Base-by-base conservation (phyloP, 2,329 filamentous ascomycete species). In the Tolypocladium tropicale region DNA sequence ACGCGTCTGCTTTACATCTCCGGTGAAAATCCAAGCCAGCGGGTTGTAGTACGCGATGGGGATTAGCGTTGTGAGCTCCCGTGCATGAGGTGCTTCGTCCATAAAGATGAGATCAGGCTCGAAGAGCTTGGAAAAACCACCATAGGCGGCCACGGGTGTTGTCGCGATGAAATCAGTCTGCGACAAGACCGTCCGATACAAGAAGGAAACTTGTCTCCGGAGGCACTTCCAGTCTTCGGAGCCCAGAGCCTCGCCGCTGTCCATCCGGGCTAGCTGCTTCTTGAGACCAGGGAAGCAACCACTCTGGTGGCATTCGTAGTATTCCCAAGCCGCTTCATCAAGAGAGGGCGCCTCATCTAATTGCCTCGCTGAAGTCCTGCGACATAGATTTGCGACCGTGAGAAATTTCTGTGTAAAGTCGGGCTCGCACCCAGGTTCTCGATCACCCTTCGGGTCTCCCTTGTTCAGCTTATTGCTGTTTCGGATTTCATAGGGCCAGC, bases 41-140 rank as follows among this genome's bases (percentile, higher is more conserved):
- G 76, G 75, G 2, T 68, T 66, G 51, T 72, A 77, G 32, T 70
- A 73, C 0, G 75, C 74, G 23, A 78, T 63, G 0, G 76, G 67
- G 1, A 78, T 76, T 21, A 78, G 60, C 0, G 72, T 73, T 0
- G 76, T 76, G 0, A 78, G 63, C 59, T 78, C 76, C 18, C 76
- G 64, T 0, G 74, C 74, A 49, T 78, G 76, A 0, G 75, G 72
- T 0, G 74, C 72, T 67, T 95, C 90, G 48, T 92, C 90, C 60
- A 95, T 89, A 65, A 95, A 92, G 0, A 94, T 83, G 60, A 95
- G 85, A 62, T 94, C 88, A 0, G 90, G 89, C 60, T 88, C 86
- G 34, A 91, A 90, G 7, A 90, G 64, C 2, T 65, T 67, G 0
- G 67, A 61, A 36, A 78, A 74, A 0, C 63, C 60, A 0, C 69